These are phyloP conservation scores for Cyclotella baltica DNA, from an alignment of 108 stramenopile species.

Conservation along the genomic window DNA sequence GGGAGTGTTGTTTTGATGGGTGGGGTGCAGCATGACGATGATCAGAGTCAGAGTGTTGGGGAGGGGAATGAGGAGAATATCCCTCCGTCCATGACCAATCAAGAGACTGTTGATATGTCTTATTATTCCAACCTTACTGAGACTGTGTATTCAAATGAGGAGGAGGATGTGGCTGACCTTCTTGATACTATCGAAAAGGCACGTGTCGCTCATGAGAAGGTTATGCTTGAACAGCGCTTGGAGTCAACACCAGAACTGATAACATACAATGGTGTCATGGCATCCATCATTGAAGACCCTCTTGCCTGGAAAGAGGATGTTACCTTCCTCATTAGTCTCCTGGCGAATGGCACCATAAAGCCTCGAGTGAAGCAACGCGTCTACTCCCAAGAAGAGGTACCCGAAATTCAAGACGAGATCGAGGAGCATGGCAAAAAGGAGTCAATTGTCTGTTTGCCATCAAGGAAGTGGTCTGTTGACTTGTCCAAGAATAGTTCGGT, in stretches of 20 bases:
- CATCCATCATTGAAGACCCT: constrained; percentile 27
- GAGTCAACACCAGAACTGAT: constrained; percentile 21
- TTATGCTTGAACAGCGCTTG: constrained; percentile 28
- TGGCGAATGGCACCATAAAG: constrained; percentile 28
- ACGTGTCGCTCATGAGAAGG: constrained; percentile 14
- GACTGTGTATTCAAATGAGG: constrained; percentile 2
- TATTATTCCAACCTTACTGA: not conserved
- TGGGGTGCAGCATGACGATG: not conserved
- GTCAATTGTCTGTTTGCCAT: constrained; percentile 43
- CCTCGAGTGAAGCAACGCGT: constrained; percentile 33
- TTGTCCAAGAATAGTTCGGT: no score
- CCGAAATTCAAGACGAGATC: constrained; percentile 41
- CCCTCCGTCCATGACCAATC: not conserved
- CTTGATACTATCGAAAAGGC: constrained; percentile 43
- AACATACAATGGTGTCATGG: constrained; percentile 39
- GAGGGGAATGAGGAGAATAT: not conserved
- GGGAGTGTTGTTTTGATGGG: constrained; percentile 30
- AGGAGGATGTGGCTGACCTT: constrained; percentile 10
- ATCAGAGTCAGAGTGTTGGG: not conserved
- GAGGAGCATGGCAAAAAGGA: constrained; percentile 35
- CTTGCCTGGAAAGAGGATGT: constrained; percentile 43
- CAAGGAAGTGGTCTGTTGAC: not conserved
- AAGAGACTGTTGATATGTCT: constrained; percentile 5
- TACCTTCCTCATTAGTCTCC: constrained; percentile 37
- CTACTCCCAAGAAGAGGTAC: constrained; percentile 24